A percentile compares a stretch with the other conserved stretches of the same genome.
Conservation (phyloP, 768 basidiomycete genomes). For the Leccinum longicurvipes region DNA sequence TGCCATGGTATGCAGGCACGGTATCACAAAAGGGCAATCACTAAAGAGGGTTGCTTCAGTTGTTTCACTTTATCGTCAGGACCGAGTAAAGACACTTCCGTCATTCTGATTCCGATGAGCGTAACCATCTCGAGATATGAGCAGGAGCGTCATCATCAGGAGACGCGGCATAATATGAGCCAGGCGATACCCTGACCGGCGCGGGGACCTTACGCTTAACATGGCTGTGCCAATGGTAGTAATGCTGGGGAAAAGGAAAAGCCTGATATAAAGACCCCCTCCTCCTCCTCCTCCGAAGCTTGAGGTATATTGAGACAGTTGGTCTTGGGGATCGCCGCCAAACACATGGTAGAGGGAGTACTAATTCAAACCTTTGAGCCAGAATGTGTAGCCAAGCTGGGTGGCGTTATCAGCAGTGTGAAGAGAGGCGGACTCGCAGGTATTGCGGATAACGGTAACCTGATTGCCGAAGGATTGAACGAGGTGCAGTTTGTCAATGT, state of each 20-base stretch:
- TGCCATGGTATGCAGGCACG: no score
- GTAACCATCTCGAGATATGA: slow-evolving; percentile 48
- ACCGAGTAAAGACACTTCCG: slow-evolving; percentile 58
- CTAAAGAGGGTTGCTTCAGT: not conserved
- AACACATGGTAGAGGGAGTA: slow-evolving; percentile 58
- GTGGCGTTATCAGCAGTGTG: slow-evolving; percentile 33
- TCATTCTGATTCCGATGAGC: slow-evolving; percentile 59
- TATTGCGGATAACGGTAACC: slow-evolving; percentile 37
- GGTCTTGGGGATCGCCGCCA: slow-evolving; percentile 7
- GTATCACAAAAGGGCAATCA: no score
- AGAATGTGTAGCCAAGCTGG: slow-evolving; percentile 46
- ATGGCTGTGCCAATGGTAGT: slow-evolving; percentile 63
- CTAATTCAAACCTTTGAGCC: slow-evolving; percentile 58
- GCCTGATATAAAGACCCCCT: slow-evolving; percentile 53
- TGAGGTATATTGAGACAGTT: slow-evolving; percentile 14
- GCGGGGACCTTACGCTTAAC: slow-evolving; percentile 26
- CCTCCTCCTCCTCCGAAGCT: slow-evolving; percentile 48
- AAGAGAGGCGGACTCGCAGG: slow-evolving; percentile 53
- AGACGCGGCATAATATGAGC: slow-evolving; percentile 16
- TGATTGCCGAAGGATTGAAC: not conserved
- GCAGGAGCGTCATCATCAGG: slow-evolving; percentile 25
- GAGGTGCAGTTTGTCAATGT: not conserved
- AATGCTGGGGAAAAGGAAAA: slow-evolving; percentile 50
- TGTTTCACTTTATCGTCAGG: slow-evolving; percentile 16
- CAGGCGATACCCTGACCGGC: slow-evolving; percentile 32